Base-by-base conservation (phyloP, 371 early-diverging fungal species). In the Dipsacomyces acuminosporus region DNA sequence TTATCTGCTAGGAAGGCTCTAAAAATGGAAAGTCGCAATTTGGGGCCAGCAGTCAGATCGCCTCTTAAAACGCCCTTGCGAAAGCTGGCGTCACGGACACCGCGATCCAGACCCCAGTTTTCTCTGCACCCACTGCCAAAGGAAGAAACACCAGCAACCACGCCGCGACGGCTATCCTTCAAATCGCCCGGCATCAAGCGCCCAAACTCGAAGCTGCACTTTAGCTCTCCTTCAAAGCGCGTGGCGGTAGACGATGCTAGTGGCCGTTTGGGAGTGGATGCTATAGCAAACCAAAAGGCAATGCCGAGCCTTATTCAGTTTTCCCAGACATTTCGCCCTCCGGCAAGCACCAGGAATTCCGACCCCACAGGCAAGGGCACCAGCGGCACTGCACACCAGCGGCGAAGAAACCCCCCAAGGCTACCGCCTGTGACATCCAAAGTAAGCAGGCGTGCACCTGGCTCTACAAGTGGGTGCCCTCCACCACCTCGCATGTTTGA, bases 211-310 rank as follows among this genome's bases (percentile, higher is more conserved):
- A 40, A 48, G 13, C 38, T 38, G 26, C 45, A 38, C 20, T 66
- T 66, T 21, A 66, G 26, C 23, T 57, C 66, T 14, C 66, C 66
- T n/a, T 38, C 66, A 18, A 66, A 66, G 53, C 66, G 66, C n/a
- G n/a, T 45, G 21, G 21, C 57, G 0, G 20, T 21, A 9, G 22
- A 25, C 26, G 30, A 24, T 22, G 45, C 23, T 3, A 8, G 23
- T 11, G 14, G 42, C 18, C 35, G 11, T 13, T 38, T n/a, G 3
- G 22, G 19, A 46, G 17, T 19, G 35, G n/a, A 15, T 20, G 21
- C 33, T 18, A n/a, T 19, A 33, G 36, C 15, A 23, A 30, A 15
- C 21, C 21, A n/a, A 8, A 18, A 30, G 35, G 30, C 55, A 11
- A 18, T 35, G 5, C 41, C 23, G 15, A 40, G 41, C 15, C 8